Conservation (phyloP, 1,139 yeast species). For the Scheffersomyces cryptocercus region DNA sequence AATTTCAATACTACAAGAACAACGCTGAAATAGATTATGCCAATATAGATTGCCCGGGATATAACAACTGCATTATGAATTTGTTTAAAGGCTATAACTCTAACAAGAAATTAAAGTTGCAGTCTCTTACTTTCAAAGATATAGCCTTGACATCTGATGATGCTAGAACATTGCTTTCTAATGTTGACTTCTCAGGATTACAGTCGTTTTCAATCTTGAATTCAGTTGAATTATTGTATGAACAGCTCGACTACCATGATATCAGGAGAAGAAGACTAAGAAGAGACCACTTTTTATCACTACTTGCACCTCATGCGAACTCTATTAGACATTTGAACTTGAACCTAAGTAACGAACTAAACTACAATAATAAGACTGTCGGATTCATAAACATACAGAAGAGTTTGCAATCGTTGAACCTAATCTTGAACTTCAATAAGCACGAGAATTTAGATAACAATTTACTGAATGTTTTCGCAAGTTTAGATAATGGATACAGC, state of each 20-base stretch:
- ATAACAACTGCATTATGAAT: not conserved
- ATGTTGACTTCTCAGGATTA: conserved; percentile 2
- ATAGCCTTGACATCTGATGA: conserved; percentile 4
- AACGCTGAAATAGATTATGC: not conserved
- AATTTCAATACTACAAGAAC: not conserved
- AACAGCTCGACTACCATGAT: conserved; percentile 2
- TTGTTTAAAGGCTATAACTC: not conserved
- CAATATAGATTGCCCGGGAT: not conserved
- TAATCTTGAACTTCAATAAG: conserved; percentile 15
- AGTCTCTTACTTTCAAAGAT: conserved; percentile 3
- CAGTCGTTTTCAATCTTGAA: conserved; percentile 16
- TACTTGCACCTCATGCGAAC: conserved; percentile 9
- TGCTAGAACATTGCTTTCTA: conserved; percentile 1
- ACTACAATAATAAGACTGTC: conserved; percentile 13
- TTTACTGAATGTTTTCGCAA: conserved; percentile 7
- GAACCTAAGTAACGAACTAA: conserved; percentile 18
- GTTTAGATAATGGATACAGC: conserved; percentile 5
- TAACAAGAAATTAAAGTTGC: not conserved
- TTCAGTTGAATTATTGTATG: conserved; percentile 21
- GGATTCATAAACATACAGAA: conserved; percentile 7
- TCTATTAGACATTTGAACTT: conserved; percentile 14
- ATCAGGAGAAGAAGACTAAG: conserved; percentile 11
- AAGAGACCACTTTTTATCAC: conserved; percentile 10
- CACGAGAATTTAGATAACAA: conserved; percentile 14
- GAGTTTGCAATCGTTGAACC: conserved; percentile 11